These are phyloP conservation scores for Cryptomeria japonica DNA, from an alignment of 75 land plant genomes.

Conservation along the genomic window DNA sequence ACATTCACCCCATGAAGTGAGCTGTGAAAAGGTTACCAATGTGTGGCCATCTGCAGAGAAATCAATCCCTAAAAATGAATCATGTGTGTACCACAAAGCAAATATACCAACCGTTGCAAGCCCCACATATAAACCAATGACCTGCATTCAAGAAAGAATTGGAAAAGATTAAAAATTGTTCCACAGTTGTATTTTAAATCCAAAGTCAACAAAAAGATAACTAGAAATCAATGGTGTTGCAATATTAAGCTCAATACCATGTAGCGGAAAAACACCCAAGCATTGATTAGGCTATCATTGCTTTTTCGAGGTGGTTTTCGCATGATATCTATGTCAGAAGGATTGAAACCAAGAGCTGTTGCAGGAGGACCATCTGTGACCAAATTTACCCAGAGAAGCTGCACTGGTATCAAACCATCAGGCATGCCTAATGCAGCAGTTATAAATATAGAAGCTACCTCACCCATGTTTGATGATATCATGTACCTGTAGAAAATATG, in stretches of 20 bases:
- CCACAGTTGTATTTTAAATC: background rate
- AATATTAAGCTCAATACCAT: constrained; percentile 38
- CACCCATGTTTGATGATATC: constrained; percentile 97
- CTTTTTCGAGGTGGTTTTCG: constrained; percentile 84
- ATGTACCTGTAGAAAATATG: constrained; percentile 60
- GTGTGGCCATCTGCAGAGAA: constrained; percentile 85
- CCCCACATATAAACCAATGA: constrained; percentile 88
- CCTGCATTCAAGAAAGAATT: constrained; percentile 42
- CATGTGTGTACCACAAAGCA: constrained; percentile 86
- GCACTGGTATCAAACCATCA: constrained; percentile 92
- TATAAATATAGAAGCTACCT: constrained; percentile 86
- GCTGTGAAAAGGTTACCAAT: constrained; percentile 66
- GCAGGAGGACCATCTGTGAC: constrained; percentile 99
- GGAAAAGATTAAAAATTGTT: background rate
- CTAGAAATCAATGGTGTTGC: background rate
- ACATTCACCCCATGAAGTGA: constrained; percentile 77
- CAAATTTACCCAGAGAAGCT: constrained; percentile 92
- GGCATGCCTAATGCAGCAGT: constrained; percentile 95
- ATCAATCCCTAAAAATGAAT: constrained; percentile 80
- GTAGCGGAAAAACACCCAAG: constrained; percentile 90
- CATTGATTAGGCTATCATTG: constrained; percentile 72
- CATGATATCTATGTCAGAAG: constrained; percentile 87
- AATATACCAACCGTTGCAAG: constrained; percentile 90
- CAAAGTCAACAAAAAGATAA: background rate
- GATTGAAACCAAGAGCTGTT: constrained; percentile 96